A percentile compares a stretch with the other conserved stretches of the same genome.
Conservation (phyloP, 257 asterid species). For the Jasminum sambac region DNA sequence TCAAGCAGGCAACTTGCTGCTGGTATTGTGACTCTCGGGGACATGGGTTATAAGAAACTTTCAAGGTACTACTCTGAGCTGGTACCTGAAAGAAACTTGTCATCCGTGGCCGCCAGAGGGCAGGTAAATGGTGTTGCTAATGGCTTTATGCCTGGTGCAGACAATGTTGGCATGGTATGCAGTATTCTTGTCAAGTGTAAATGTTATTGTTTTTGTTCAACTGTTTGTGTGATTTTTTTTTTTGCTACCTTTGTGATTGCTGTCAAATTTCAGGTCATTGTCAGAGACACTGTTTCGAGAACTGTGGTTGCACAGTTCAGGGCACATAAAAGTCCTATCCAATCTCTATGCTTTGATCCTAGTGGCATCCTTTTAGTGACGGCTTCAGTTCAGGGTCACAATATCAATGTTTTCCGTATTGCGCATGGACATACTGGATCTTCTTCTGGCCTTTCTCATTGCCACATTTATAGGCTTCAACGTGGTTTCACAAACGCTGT, state of each 20-base stretch:
- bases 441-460: slow-evolving; percentile 49
- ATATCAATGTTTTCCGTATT: slow-evolving; percentile 77
- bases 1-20: slow-evolving; percentile 93
- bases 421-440: slow-evolving; percentile 42
- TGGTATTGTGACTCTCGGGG: slow-evolving; percentile 86
- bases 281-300: slow-evolving; percentile 71
- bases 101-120: slow-evolving; percentile 42
- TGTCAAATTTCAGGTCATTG: slow-evolving; percentile 62
- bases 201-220: background rate
- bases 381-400: slow-evolving; percentile 92
- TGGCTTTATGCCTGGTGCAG: slow-evolving; percentile 28
- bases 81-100: slow-evolving; percentile 60
- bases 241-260: background rate
- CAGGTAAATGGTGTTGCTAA: background rate
- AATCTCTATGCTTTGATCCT: background rate
- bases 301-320: slow-evolving; percentile 75
- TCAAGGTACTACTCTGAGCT: slow-evolving; percentile 82
- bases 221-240: background rate
- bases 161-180: slow-evolving; percentile 83
- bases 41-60: slow-evolving; percentile 79
- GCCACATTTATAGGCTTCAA: slow-evolving; percentile 79
- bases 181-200: background rate
- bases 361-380: slow-evolving; percentile 47
- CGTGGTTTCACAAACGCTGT: slow-evolving; percentile 94
- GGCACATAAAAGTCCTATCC: slow-evolving; percentile 80